Percentiles rank a stretch among this genome's conserved stretches.
These are phyloP conservation scores for Dendrobium officinale DNA, from an alignment of 106 monocot species.

Conservation along the genomic window DNA sequence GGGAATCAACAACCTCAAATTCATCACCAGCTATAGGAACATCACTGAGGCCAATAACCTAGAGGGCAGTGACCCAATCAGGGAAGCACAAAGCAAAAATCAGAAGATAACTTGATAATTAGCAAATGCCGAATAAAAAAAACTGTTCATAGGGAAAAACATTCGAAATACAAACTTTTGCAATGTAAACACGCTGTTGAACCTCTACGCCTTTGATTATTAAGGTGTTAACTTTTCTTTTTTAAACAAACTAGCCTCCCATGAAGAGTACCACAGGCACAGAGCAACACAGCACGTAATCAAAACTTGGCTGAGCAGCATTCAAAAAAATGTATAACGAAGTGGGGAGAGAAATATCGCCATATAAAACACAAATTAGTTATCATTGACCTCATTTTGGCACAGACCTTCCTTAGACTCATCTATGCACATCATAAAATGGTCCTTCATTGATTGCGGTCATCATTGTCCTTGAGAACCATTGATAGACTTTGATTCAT, in stretches of 20 bases:
- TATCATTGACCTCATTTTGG: neutral
- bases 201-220: neutral
- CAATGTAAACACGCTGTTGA: neutral
- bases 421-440: too few relatives aligned
- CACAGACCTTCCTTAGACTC: too few relatives aligned
- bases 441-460: too few relatives aligned
- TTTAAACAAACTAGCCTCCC: neutral
- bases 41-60: conserved; percentile 84
- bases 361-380: neutral
- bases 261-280: neutral
- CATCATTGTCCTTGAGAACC: too few relatives aligned
- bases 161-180: too few relatives aligned
- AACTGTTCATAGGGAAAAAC: too few relatives aligned
- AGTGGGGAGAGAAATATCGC: neutral
- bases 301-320: neutral
- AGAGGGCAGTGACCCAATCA: neutral
- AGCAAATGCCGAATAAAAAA: neutral
- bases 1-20: conserved; percentile 84
- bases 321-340: neutral
- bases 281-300: neutral
- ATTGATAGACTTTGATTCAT: too few relatives aligned
- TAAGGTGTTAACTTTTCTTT: neutral
- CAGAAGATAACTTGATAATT: neutral
- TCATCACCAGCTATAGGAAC: conserved; percentile 94
- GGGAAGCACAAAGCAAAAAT: neutral